A percentile compares a stretch with the other conserved stretches of the same genome.
These are phyloP conservation scores for Lachnellula suecica DNA, from an alignment of 2,329 filamentous ascomycete species.

Conservation along the genomic window DNA sequence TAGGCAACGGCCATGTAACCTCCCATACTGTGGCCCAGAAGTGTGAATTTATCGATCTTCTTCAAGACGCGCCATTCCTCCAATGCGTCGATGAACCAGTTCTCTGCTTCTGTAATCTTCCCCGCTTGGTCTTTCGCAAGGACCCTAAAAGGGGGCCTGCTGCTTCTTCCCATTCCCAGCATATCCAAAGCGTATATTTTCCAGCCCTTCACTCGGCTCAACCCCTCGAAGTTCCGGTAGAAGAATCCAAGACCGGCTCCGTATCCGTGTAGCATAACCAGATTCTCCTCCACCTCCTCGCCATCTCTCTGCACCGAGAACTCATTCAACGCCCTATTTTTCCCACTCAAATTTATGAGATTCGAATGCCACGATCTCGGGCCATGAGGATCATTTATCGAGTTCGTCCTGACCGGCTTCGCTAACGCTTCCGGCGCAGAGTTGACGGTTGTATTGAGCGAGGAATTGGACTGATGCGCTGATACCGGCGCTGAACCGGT, in stretches of 20 bases:
- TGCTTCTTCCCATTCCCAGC: conserved; percentile 90
- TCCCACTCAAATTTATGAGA: conserved; percentile 81
- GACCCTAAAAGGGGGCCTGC: conserved; percentile 80
- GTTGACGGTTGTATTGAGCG: conserved; percentile 36
- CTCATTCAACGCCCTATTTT: conserved; percentile 86
- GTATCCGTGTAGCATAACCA: conserved; percentile 97
- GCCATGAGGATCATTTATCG: conserved; percentile 74
- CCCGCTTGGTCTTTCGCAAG: conserved; percentile 76
- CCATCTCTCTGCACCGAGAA: conserved; percentile 84
- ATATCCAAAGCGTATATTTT: conserved; percentile 93
- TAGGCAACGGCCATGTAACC: conserved; percentile 96
- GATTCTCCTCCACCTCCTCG: conserved; percentile 76
- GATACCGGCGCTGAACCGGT: conserved; percentile 54
- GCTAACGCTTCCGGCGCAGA: conserved; percentile 39
- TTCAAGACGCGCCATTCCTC: conserved; percentile 92
- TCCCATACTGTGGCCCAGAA: conserved; percentile 89
- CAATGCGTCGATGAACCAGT: conserved; percentile 92
- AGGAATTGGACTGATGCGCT: conserved; percentile 37
- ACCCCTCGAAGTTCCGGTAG: conserved; percentile 93
- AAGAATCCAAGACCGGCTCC: conserved; percentile 96
- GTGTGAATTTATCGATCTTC: conserved; percentile 89
- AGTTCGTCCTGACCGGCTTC: conserved; percentile 40
- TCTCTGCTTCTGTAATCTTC: conserved; percentile 86
- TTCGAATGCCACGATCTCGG: conserved; percentile 82
- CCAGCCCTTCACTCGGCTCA: conserved; percentile 78